A percentile compares a stretch with the other conserved stretches of the same genome.
phyloP scores from a whole-genome alignment of 805 yeast genomes.

The Metschnikowia bowlesiae region DNA sequence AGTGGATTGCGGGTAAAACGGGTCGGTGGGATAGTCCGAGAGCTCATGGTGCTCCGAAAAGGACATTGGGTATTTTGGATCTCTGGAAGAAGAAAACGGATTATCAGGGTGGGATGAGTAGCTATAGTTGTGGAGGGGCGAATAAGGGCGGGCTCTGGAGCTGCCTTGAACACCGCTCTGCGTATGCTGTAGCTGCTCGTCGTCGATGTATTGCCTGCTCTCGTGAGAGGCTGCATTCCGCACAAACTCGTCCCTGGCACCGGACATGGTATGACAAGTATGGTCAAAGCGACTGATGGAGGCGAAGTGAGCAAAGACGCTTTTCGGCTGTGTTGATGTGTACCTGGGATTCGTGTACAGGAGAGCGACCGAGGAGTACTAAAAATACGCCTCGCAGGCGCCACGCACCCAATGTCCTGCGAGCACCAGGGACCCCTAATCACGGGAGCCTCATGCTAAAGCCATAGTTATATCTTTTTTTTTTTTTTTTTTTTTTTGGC shows the following conservation, averaged over 20 bases:
- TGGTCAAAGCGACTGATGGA: background rate
- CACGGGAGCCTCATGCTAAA: background rate
- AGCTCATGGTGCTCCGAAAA: slow-evolving; percentile 14
- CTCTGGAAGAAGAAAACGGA: background rate
- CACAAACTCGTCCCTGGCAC: slow-evolving; percentile 10
- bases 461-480: background rate
- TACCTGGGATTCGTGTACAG: background rate
- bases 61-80: background rate
- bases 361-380: background rate
- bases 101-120: background rate
- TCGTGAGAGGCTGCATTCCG: slow-evolving; percentile 7
- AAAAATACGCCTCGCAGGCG: background rate
- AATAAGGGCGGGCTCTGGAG: slow-evolving; percentile 5
- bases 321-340: background rate
- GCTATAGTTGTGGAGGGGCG: slow-evolving; percentile 2
- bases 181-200: slow-evolving; percentile 1
- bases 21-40: slow-evolving; percentile 5
- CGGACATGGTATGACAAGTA: background rate
- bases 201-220: background rate
- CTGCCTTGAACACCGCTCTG: background rate
- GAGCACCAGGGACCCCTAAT: background rate
- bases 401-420: background rate
- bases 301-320: background rate
- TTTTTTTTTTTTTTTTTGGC: too few species aligned
- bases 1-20: slow-evolving; percentile 3